phyloP scores from a whole-genome alignment of 805 yeast species.

The Metschnikowia koreensis region DNA sequence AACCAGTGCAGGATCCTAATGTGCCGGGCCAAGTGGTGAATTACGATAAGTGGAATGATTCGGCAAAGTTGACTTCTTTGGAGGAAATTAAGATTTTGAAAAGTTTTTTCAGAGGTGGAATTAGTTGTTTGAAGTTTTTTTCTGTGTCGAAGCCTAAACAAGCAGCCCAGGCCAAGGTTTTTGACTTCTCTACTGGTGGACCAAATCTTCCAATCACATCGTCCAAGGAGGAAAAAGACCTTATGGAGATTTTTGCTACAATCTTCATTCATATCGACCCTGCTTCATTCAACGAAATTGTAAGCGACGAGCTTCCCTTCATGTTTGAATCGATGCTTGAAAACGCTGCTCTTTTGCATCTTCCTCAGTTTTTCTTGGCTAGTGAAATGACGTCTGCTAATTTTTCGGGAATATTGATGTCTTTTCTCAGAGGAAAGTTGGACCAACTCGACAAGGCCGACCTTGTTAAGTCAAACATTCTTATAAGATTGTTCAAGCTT shows the following conservation, averaged over 20 bases:
- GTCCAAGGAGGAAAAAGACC: conserved; percentile 88
- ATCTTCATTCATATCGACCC: conserved; percentile 93
- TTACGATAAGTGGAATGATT: conserved; percentile 71
- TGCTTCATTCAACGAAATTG: conserved; percentile 91
- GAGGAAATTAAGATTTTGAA: conserved; percentile 82
- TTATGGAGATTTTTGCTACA: conserved; percentile 93
- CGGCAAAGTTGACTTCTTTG: conserved; percentile 75
- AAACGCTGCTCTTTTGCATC: conserved; percentile 82
- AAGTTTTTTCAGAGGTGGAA: conserved; percentile 78
- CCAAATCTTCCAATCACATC: conserved; percentile 84
- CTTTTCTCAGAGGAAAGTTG: conserved; percentile 70
- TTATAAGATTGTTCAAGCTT: conserved; percentile 82
- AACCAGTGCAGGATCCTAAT: conserved; percentile 47
- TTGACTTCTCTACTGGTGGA: conserved; percentile 66
- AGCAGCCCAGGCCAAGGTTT: conserved; percentile 31
- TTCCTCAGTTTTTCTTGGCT: conserved; percentile 91
- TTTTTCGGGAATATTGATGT: conserved; percentile 78
- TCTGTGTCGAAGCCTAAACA: conserved; percentile 52
- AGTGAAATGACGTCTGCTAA: conserved; percentile 93
- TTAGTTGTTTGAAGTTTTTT: conserved; percentile 76
- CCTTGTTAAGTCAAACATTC: conserved; percentile 69
- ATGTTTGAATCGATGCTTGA: conserved; percentile 75
- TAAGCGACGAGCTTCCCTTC: conserved; percentile 73
- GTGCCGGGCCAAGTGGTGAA: conserved; percentile 38
- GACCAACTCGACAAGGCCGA: conserved; percentile 80